Percentiles rank a stretch among this genome's conserved stretches.
phyloP scores from a whole-genome alignment of 2,329 filamentous ascomycete species.

The Emergomyces pasteurianus region DNA sequence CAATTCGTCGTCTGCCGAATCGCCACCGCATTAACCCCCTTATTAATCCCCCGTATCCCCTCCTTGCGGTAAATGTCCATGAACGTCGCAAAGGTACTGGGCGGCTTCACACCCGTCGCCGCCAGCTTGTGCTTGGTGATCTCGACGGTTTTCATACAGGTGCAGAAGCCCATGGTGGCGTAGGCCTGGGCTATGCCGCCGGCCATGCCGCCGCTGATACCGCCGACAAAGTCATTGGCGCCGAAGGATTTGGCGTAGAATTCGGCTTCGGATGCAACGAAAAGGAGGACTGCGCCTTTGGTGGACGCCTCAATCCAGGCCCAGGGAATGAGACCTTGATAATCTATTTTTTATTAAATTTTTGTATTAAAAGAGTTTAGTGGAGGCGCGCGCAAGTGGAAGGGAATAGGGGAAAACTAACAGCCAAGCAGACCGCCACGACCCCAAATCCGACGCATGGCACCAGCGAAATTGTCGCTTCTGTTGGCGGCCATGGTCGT shows the following conservation, averaged over 20 bases:
- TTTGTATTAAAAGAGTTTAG: too few relatives aligned
- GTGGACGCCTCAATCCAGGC: conserved; percentile 99
- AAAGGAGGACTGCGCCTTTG: conserved; percentile 97
- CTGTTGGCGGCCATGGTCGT: conserved; percentile 99
- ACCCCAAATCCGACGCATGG: conserved; percentile 79
- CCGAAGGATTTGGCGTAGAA: conserved; percentile 79
- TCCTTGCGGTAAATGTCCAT: conserved; percentile 94
- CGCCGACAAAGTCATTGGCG: conserved; percentile 73
- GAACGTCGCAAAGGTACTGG: conserved; percentile 88
- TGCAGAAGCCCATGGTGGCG: conserved; percentile 99
- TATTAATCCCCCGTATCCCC: conserved; percentile 93
- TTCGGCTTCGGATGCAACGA: conserved; percentile 96
- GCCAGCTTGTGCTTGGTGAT: conserved; percentile 98
- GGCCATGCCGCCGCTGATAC: conserved; percentile 81
- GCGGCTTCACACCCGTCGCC: conserved; percentile 67
- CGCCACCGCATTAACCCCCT: conserved; percentile 94
- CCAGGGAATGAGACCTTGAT: conserved; percentile 98
- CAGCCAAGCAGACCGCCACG: conserved; percentile 90
- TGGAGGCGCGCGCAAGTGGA: not conserved
- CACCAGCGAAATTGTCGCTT: conserved; percentile 69
- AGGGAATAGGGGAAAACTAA: conserved; percentile 40
- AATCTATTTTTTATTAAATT: conserved; percentile 58
- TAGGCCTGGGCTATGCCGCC: conserved; percentile 97
- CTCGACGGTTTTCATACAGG: conserved; percentile 99
- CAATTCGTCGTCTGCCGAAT: conserved; percentile 99